Conservation (phyloP, 139 green algal species). For the Closterium sp. region DNA sequence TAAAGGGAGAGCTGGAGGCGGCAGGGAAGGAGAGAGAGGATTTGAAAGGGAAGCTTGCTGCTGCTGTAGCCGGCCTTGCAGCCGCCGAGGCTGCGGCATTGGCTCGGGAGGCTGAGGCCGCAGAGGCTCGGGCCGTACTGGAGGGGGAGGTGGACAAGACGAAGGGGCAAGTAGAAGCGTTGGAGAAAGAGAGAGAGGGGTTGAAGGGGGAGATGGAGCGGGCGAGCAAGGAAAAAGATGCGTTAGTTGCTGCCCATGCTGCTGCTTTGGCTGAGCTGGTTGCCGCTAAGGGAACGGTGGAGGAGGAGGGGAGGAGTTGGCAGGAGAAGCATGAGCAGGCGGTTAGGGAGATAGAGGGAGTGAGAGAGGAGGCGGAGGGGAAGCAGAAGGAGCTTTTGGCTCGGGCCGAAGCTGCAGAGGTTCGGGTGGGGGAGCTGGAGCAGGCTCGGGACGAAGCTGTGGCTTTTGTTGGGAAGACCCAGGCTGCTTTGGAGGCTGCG, state of each 20-base stretch:
- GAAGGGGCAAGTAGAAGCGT: neutral
- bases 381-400: neutral
- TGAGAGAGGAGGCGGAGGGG: constrained; percentile 7
- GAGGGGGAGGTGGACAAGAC: neutral
- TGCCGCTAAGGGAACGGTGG: neutral
- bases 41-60: neutral
- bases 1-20: no score
- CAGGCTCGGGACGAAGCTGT: neutral
- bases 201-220: neutral
- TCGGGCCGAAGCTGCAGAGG: neutral
- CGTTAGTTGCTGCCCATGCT: neutral
- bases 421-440: neutral
- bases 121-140: neutral
- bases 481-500: neutral
- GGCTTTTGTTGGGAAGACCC: neutral
- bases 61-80: neutral
- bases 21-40: neutral
- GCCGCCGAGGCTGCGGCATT: neutral
- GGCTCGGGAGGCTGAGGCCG: neutral
- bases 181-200: constrained; percentile 1
- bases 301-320: neutral
- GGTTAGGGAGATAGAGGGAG: neutral
- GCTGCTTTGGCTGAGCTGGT: neutral
- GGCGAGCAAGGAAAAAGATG: neutral
- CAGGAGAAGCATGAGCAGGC: neutral